Percentiles rank a stretch among this genome's conserved stretches.
Evolutionary conservation across 2,329 filamentous ascomycete species (phyloP).

Genomic region (Arthroderma uncinatum): DNA sequence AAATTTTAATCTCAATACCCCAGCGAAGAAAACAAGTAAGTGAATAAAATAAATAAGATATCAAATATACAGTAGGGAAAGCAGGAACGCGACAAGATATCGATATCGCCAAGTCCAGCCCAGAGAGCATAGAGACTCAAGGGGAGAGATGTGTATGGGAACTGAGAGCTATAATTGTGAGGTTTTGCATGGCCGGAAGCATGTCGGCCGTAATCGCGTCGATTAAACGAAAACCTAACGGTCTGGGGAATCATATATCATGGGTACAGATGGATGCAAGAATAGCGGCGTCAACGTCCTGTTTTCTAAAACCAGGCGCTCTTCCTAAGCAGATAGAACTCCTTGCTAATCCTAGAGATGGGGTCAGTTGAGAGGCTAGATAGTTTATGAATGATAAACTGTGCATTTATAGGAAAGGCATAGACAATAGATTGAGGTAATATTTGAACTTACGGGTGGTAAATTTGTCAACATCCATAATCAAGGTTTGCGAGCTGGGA

Average conservation of each 20-base stretch:
- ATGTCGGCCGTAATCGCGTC: too few relatives aligned
- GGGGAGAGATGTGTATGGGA: too few relatives aligned
- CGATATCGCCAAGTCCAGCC: too few relatives aligned
- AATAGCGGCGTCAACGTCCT: conserved; percentile 25
- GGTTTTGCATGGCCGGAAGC: too few relatives aligned
- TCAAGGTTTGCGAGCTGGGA: conserved; percentile 1
- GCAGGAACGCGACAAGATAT: too few relatives aligned
- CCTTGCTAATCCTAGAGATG: conserved; percentile 18
- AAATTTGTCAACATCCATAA: conserved; percentile 22
- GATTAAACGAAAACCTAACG: background rate
- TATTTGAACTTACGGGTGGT: conserved; percentile 18
- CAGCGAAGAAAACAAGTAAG: too few relatives aligned
- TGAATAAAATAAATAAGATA: too few relatives aligned
- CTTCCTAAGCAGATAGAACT: conserved; percentile 25
- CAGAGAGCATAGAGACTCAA: too few relatives aligned
- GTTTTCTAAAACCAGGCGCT: conserved; percentile 26
- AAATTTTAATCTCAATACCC: too few relatives aligned
- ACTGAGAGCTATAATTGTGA: too few relatives aligned
- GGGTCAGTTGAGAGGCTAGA: background rate
- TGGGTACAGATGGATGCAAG: conserved; percentile 5
- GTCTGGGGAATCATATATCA: background rate
- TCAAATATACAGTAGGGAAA: too few relatives aligned
- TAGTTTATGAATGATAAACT: background rate
- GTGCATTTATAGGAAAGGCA: background rate
- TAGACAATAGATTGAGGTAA: background rate